A percentile compares a stretch with the other conserved stretches of the same genome.
Evolutionary conservation across 768 basidiomycete genomes (phyloP).

Genomic region (Tubosaeta sp.): DNA sequence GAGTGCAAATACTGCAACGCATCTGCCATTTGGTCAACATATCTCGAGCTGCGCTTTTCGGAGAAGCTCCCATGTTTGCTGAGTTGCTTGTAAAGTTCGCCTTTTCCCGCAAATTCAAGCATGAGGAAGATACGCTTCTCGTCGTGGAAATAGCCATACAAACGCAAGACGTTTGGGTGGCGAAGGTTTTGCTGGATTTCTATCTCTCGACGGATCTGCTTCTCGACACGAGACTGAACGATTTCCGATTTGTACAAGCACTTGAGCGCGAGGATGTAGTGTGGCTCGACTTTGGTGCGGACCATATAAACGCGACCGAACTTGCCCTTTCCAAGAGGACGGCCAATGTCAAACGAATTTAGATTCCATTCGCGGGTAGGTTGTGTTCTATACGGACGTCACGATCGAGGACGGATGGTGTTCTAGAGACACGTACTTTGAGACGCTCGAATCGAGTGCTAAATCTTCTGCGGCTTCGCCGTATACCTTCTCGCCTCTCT

Average conservation of each 20-base stretch:
- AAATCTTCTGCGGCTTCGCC: slow-evolving; percentile 79
- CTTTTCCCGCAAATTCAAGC: slow-evolving; percentile 96
- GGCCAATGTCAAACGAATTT: slow-evolving; percentile 87
- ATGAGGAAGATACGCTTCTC: slow-evolving; percentile 96
- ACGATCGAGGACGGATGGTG: background rate
- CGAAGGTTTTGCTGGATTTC: slow-evolving; percentile 97
- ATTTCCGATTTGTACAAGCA: slow-evolving; percentile 97
- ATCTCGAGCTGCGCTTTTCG: slow-evolving; percentile 83
- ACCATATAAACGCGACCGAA: slow-evolving; percentile 99
- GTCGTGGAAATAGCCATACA: slow-evolving; percentile 98
- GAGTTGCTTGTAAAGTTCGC: slow-evolving; percentile 95
- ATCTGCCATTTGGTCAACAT: slow-evolving; percentile 98
- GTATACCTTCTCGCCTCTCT: slow-evolving; percentile 65
- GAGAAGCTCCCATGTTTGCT: slow-evolving; percentile 82
- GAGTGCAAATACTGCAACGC: slow-evolving; percentile 87
- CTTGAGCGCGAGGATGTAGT: slow-evolving; percentile 95
- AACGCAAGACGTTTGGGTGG: slow-evolving; percentile 89
- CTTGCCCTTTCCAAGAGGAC: slow-evolving; percentile 97
- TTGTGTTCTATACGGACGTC: slow-evolving; percentile 40
- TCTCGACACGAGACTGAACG: slow-evolving; percentile 86
- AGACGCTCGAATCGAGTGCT: slow-evolving; percentile 79
- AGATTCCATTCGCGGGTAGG: slow-evolving; percentile 86
- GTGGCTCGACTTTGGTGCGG: slow-evolving; percentile 80
- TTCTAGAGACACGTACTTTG: slow-evolving; percentile 43
- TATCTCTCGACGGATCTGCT: slow-evolving; percentile 95